phyloP scores from a whole-genome alignment of 75 land plant genomes.

The Picea glauca region DNA sequence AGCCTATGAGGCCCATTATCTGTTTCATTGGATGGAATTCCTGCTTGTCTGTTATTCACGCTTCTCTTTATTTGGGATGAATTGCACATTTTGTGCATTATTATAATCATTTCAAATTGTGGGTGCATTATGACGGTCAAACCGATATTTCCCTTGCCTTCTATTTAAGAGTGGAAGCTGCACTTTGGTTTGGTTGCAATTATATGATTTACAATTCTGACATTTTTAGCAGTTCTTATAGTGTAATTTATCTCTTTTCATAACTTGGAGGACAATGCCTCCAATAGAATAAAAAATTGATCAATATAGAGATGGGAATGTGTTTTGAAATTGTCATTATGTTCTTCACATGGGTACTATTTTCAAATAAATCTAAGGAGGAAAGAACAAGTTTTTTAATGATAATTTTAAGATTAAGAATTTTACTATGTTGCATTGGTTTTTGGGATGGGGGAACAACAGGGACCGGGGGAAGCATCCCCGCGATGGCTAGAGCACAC shows the following conservation, averaged over 20 bases:
- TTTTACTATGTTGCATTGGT: no score
- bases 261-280: not conserved
- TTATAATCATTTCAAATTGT: not conserved
- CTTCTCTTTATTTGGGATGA: not conserved
- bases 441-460: no score
- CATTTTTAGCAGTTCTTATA: not conserved
- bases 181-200: no score
- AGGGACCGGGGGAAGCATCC: no score
- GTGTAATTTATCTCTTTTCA: not conserved
- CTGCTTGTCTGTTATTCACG: not conserved
- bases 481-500: no score
- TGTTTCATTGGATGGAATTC: no score
- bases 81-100: conserved; percentile 3
- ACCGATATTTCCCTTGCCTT: not conserved
- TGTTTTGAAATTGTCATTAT: not conserved
- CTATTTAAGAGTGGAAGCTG: not conserved
- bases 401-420: not conserved
- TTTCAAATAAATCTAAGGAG: not conserved
- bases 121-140: not conserved
- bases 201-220: not conserved
- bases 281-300: not conserved
- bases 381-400: not conserved
- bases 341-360: not conserved
- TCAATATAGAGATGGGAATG: not conserved
- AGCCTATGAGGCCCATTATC: no score